phyloP scores from a whole-genome alignment of 148 eudicot species.

The Diospyros lotus region DNA sequence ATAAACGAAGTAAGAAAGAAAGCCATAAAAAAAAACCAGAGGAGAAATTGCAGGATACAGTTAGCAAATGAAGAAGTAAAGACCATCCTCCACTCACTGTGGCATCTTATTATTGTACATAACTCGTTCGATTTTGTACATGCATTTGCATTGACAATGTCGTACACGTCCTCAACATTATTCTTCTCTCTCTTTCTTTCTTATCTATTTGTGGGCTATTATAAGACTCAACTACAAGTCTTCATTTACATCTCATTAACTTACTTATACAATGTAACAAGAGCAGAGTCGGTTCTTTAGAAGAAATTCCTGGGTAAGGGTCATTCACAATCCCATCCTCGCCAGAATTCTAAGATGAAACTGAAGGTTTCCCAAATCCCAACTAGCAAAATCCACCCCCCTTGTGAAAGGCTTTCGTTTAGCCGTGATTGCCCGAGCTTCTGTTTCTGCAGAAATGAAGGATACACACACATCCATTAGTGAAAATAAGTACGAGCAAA shows the following conservation, averaged over 20 bases:
- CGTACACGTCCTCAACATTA: neutral
- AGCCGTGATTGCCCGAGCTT: neutral
- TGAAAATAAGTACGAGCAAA: neutral
- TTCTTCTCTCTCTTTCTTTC: neutral
- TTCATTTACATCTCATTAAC: constrained; percentile 12
- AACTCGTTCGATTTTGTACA: too few relatives aligned
- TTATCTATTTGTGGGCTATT: neutral
- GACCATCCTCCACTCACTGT: too few relatives aligned
- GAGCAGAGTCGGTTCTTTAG: neutral
- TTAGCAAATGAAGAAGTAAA: too few relatives aligned
- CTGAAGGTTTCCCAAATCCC: neutral
- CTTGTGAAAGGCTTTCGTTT: neutral
- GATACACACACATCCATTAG: neutral
- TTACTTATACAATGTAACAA: constrained; percentile 10
- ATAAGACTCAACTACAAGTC: constrained; percentile 6
- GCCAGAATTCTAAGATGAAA: neutral
- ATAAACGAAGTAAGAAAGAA: too few relatives aligned
- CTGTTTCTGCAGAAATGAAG: neutral
- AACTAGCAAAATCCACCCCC: neutral
- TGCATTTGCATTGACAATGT: neutral
- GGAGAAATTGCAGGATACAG: too few relatives aligned
- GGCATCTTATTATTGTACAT: too few relatives aligned
- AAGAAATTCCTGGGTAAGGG: constrained; percentile 1
- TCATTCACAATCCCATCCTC: neutral
- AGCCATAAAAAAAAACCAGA: too few relatives aligned